Base-by-base conservation (phyloP, 2,329 filamentous ascomycete species). In the Aspergillus pseudonomiae region DNA sequence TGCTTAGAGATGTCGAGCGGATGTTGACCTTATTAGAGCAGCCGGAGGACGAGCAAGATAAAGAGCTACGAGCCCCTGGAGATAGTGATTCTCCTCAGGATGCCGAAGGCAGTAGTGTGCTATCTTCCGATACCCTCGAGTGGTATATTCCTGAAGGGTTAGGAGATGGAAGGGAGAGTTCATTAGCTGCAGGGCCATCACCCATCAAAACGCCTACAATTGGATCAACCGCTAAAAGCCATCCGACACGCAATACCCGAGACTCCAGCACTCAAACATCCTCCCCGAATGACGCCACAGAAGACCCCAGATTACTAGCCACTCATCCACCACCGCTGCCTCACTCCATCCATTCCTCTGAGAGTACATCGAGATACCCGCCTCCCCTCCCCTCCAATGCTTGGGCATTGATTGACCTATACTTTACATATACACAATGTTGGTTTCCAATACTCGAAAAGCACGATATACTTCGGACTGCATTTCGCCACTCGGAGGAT, bases 381-480 rank as follows among this genome's bases (percentile, higher is more conserved):
- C 19, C 71, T 75, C 19, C 84, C 86, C 70, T 86, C 83, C 72
- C 88, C 82, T 80, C 71, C 19, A 77, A 78, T 59, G 71, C 73
- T 30, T 77, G 75, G 74, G 81, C 84, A 2, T 81, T 93, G 4
- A 78, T 93, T 45, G 89, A 93, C 67, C 83, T 90, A 5, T 93
- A 92, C 73, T 91, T 92, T 64, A 86, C 89, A 1, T 92, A 91
- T 69, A 91, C 89, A 0, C 89, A 93, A 73, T 88, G 85, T 59
- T 94, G 91, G 91, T 83, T 94, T 30, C 91, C 91, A 0, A 88
- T 94, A 30, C 81, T 90, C 12, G 88, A 92, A 66, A 90, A 88
- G 65, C 85, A 89, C 56, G 83, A 85, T 48, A 79, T 91, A 5
- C 79, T 89, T 34, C 83, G 83, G 30, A 87, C 86, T 36, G 75